Percentiles rank a stretch among this genome's conserved stretches.
These are phyloP conservation scores for Vaccinium myrtillus DNA, from an alignment of 148 eudicot genomes.

Conservation along the genomic window DNA sequence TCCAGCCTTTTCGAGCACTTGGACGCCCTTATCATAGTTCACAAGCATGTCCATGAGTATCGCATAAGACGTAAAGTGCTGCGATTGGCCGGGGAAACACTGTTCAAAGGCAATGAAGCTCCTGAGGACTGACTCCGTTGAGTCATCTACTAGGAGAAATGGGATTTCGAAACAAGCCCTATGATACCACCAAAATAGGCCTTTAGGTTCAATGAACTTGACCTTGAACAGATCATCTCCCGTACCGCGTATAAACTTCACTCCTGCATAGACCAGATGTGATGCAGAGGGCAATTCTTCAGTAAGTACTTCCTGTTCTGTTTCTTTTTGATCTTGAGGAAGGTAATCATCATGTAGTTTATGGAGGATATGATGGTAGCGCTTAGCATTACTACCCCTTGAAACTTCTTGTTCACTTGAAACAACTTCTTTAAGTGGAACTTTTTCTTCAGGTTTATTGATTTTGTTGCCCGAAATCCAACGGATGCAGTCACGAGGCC, in stretches of 20 bases:
- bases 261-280: neutral
- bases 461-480: no score
- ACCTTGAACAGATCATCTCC: neutral
- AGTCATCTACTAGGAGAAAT: fast-evolving
- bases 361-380: no score
- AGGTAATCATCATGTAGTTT: no score
- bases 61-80: neutral
- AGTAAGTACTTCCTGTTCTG: no score
- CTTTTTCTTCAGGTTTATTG: no score
- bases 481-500: no score
- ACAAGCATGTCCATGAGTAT: neutral
- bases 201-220: neutral
- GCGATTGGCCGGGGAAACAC: neutral
- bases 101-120: neutral
- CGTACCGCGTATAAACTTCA: neutral
- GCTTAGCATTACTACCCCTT: no score
- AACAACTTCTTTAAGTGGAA: no score
- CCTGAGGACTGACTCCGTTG: neutral
- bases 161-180: neutral
- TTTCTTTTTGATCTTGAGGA: no score
- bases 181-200: no score
- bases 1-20: neutral
- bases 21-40: no score
- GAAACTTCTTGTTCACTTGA: no score
- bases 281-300: neutral